phyloP scores from a whole-genome alignment of 2,329 filamentous ascomycete genomes.

The Aspergillus flavus region DNA sequence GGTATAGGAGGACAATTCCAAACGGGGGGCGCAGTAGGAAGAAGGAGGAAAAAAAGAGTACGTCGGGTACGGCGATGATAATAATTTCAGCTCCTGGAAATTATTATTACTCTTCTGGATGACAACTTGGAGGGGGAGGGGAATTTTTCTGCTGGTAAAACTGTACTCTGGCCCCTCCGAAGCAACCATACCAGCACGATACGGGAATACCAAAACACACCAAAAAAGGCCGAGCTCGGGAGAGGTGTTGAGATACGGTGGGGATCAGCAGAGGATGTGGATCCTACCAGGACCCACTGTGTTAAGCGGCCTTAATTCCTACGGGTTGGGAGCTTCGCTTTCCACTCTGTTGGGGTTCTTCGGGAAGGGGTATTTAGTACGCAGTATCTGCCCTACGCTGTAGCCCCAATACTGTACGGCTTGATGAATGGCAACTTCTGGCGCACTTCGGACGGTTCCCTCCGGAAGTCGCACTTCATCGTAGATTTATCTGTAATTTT shows the following conservation, averaged over 20 bases:
- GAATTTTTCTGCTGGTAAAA: conserved; percentile 1
- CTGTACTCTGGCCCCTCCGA: background rate
- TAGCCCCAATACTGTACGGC: conserved; percentile 28
- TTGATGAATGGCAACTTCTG: conserved; percentile 5
- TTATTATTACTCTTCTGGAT: conserved; percentile 4
- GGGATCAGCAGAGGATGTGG: conserved; percentile 12
- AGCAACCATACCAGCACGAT: background rate
- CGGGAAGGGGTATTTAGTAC: conserved; percentile 21
- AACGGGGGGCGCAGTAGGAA: conserved; percentile 4
- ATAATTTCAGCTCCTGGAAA: conserved; percentile 1
- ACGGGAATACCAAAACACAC: conserved; percentile 10
- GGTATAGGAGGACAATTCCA: conserved; percentile 12
- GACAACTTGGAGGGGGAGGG: conserved; percentile 9
- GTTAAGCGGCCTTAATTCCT: conserved; percentile 16
- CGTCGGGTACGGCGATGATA: conserved; percentile 5
- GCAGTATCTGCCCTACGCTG: conserved; percentile 30
- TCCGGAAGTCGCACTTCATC: conserved; percentile 6
- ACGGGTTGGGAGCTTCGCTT: conserved; percentile 13
- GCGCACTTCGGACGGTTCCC: conserved; percentile 6
- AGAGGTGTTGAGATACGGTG: conserved; percentile 21
- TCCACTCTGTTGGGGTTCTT: conserved; percentile 21
- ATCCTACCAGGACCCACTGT: conserved; percentile 11
- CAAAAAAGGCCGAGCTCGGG: conserved; percentile 16
- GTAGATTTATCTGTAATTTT: conserved; percentile 15
- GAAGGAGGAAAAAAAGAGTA: background rate